Conservation (phyloP, 1,284 basidiomycete genomes). For the Fomitopsis pinicola region DNA sequence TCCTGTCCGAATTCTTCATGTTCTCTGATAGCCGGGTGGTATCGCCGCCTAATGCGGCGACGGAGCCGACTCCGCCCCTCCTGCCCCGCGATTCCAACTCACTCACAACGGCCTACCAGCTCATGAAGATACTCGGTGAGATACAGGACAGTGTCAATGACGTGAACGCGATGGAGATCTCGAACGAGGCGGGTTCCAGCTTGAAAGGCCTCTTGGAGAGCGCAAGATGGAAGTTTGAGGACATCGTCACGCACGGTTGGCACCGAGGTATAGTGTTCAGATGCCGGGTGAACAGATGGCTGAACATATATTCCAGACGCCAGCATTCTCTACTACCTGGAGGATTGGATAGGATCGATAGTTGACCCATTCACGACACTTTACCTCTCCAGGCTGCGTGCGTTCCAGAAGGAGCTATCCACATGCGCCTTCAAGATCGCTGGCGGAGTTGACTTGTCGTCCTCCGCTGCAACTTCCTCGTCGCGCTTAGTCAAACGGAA, state of each 20-base stretch:
- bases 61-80: constrained; percentile 44
- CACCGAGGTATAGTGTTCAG: constrained; percentile 59
- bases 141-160: constrained; percentile 86
- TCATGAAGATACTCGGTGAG: constrained; percentile 78
- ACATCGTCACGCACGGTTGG: constrained; percentile 81
- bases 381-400: constrained; percentile 72
- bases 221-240: constrained; percentile 85
- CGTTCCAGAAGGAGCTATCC: constrained; percentile 82
- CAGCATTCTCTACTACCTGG: constrained; percentile 78
- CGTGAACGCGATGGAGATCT: constrained; percentile 77
- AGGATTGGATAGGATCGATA: constrained; percentile 76
- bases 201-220: constrained; percentile 78
- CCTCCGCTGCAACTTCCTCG: constrained; percentile 33
- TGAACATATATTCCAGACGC: constrained; percentile 56
- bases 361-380: constrained; percentile 55
- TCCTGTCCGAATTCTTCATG: constrained; percentile 87
- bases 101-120: constrained; percentile 79
- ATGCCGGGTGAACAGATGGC: background rate
- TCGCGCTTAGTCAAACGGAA: constrained; percentile 54
- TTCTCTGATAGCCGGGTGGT: constrained; percentile 75
- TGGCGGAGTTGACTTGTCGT: constrained; percentile 66
- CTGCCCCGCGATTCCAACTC: constrained; percentile 79
- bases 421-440: constrained; percentile 82
- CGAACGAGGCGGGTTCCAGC: constrained; percentile 64
- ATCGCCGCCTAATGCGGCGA: constrained; percentile 34